Evolutionary conservation across 495 filamentous ascomycete species (phyloP), one percentile per base, ranked within the genome.

Genomic region (Pseudomonodictys pantanalensis): DNA sequence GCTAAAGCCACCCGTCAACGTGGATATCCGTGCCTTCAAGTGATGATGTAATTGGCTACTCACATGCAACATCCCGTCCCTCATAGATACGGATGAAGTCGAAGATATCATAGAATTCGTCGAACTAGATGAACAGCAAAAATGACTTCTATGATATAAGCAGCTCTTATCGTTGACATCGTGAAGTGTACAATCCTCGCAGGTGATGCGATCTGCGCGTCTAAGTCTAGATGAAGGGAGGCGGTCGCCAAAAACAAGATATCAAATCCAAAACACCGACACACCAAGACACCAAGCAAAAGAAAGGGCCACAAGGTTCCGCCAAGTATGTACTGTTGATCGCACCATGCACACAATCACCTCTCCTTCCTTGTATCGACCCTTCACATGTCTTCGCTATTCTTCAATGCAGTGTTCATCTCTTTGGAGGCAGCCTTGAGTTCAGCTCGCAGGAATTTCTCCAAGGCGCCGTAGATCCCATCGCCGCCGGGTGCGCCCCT

Each of bases 381-480:
- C 30, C 29, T 30, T 56, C 54, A 57, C 54, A 39, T 38, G 28
- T 57, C 56, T 22, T 59, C 56, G 47, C 33, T 52, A 20, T 35
- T 52, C 46, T 45, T 48, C 35, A 59, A 24, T 12, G 56, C 56
- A 10, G 56, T 59, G 33, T 41, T 51, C 43, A 59, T 24, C 23
- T 59, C 56, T 45, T 59, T 59, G 7, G 55, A 49, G 7, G 55
- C 55, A 29, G 17, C 50, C 29, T 49, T 48, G 18, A 58, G 55
- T 33, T 58, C 55, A 3, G 43, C 55, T 23, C 45, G 44, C n/a
- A 59, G 46, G 35, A 59, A 59, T 12, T 49, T 49, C 35, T 59
- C 56, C 33, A 59, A 30, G 3, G 56, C 56, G n/a, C 56, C 46
- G 35, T 59, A 52, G 35, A 59, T 59, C n/a, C 56, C 56, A 15